phyloP scores from a whole-genome alignment of 2,329 filamentous ascomycete genomes.

The Aspergillus cejpii region DNA sequence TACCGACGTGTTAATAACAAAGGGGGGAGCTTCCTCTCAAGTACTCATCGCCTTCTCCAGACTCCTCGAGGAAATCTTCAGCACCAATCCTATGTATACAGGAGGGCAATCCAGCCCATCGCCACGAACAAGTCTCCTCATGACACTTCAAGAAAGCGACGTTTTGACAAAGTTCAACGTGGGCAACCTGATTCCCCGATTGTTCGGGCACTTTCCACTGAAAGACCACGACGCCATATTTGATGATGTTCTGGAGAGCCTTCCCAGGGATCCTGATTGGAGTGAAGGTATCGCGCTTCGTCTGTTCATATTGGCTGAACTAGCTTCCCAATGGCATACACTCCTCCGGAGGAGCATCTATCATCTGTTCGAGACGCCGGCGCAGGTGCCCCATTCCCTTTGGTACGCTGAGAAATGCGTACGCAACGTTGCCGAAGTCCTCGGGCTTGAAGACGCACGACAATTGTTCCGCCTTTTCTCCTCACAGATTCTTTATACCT shows the following conservation, averaged over 20 bases:
- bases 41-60: constrained; percentile 61
- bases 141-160: constrained; percentile 59
- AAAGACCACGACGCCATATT: constrained; percentile 78
- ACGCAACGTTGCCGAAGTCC: constrained; percentile 54
- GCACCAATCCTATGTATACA: constrained; percentile 61
- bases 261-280: constrained; percentile 67
- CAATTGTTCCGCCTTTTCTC: constrained; percentile 78
- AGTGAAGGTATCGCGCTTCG: constrained; percentile 80
- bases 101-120: constrained; percentile 54
- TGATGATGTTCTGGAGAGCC: constrained; percentile 68
- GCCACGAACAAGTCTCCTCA: constrained; percentile 65
- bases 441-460: constrained; percentile 59
- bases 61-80: constrained; percentile 65
- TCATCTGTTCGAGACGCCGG: constrained; percentile 86
- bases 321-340: constrained; percentile 80
- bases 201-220: constrained; percentile 79
- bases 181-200: constrained; percentile 58
- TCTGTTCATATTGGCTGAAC: constrained; percentile 64
- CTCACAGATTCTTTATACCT: constrained; percentile 83
- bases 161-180: constrained; percentile 71
- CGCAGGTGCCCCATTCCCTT: constrained; percentile 58
- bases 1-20: constrained; percentile 59
- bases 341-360: constrained; percentile 82
- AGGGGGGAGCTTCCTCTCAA: constrained; percentile 61
- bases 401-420: constrained; percentile 70